Evolutionary conservation across 2,329 filamentous ascomycete genomes (phyloP).

Genomic region (Colletotrichum sp.): DNA sequence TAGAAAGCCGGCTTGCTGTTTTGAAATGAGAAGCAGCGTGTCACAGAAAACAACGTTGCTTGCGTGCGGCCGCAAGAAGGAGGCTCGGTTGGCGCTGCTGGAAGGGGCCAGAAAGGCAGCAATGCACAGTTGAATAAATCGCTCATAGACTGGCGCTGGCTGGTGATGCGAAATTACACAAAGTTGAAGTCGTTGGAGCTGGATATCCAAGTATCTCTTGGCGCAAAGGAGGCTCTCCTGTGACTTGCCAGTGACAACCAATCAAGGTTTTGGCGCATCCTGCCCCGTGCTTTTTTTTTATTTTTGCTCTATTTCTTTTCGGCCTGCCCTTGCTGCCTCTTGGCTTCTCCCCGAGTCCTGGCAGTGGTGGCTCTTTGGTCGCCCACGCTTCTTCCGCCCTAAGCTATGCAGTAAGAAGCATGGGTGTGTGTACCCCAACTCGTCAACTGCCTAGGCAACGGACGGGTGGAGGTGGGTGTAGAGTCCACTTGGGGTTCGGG

Average conservation of each 20-base stretch:
- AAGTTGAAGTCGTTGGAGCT: slow-evolving; percentile 17
- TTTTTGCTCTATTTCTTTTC: not conserved
- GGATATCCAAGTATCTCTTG: slow-evolving; percentile 23
- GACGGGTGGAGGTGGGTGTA: not conserved
- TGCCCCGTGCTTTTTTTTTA: slow-evolving; percentile 7
- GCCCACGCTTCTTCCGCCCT: not conserved
- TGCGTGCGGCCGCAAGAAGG: slow-evolving; percentile 11
- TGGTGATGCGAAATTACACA: slow-evolving; percentile 14
- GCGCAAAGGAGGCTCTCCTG: slow-evolving; percentile 9
- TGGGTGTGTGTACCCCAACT: not conserved
- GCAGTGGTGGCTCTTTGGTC: not conserved
- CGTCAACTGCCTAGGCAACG: not conserved
- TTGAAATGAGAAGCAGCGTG: slow-evolving; percentile 12
- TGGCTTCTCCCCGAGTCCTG: not conserved
- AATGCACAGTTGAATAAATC: slow-evolving; percentile 11
- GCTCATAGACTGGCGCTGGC: slow-evolving; percentile 14
- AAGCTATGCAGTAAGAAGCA: not conserved
- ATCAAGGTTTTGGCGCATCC: slow-evolving; percentile 22
- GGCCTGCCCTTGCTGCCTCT: not conserved
- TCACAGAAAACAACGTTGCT: slow-evolving; percentile 10
- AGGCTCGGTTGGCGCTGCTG: not conserved
- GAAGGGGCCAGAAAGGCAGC: not conserved
- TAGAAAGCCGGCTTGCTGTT: not conserved
- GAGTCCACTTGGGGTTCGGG: not conserved
- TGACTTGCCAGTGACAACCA: slow-evolving; percentile 22